These are phyloP conservation scores for Lactarius indigo DNA, from an alignment of 768 basidiomycete species.

Conservation along the genomic window DNA sequence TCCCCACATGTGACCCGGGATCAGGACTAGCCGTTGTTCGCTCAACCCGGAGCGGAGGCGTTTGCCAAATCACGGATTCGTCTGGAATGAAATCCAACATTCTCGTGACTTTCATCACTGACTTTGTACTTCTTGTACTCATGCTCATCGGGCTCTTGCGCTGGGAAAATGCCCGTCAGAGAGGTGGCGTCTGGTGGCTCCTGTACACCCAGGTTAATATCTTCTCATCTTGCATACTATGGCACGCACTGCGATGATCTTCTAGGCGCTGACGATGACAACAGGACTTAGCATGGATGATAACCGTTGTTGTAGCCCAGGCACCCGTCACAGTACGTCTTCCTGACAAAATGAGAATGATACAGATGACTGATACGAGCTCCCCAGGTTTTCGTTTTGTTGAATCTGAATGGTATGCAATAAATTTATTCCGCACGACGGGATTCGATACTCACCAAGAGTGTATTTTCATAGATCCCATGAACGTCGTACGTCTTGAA, in stretches of 20 bases:
- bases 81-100: neutral
- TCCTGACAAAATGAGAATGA: too few species aligned
- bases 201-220: conserved; percentile 2
- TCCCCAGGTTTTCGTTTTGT: neutral
- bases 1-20: neutral
- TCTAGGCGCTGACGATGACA: neutral
- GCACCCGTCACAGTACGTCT: conserved; percentile 2
- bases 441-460: neutral
- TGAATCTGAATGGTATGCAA: conserved; percentile 10
- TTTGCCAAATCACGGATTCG: neutral
- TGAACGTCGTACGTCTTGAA: conserved; percentile 1
- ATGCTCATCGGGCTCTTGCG: conserved; percentile 10
- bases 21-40: neutral
- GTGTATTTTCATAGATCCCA: neutral
- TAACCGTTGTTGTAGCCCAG: neutral
- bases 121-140: neutral
- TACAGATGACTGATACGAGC: neutral
- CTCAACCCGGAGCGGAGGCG: neutral
- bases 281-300: conserved; percentile 3
- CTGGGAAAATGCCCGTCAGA: neutral
- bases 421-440: neutral
- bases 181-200: neutral
- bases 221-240: neutral
- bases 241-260: neutral
- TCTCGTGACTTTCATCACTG: neutral